Evolutionary conservation across 352 stramenopile genomes (phyloP).

Genomic region (Phytophthora fragariaefolia): DNA sequence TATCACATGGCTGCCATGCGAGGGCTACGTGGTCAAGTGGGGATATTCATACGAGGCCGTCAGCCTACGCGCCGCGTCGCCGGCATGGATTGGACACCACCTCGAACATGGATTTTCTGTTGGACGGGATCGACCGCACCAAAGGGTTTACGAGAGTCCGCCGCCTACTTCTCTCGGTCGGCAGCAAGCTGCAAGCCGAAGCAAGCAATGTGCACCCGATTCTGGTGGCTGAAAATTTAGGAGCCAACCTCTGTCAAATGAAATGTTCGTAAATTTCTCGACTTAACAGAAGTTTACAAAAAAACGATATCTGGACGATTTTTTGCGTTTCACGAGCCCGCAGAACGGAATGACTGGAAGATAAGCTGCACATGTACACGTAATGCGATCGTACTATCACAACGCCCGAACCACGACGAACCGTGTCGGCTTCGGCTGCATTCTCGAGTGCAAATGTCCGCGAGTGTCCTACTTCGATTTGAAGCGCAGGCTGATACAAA

Average conservation of each 20-base stretch:
- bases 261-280: constrained; percentile 9
- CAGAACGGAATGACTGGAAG: too few relatives aligned
- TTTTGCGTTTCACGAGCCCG: background rate
- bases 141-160: too few relatives aligned
- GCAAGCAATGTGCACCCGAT: constrained; percentile 1
- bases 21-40: background rate
- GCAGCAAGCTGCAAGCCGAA: too few relatives aligned
- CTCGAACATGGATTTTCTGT: background rate
- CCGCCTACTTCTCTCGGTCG: too few relatives aligned
- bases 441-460: background rate
- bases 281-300: background rate
- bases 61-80: background rate
- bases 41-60: too few relatives aligned
- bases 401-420: background rate
- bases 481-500: background rate
- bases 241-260: constrained; percentile 14
- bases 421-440: background rate
- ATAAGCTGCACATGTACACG: too few relatives aligned
- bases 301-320: background rate
- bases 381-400: too few relatives aligned
- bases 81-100: background rate
- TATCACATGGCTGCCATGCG: background rate
- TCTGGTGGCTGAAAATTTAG: constrained; percentile 10
- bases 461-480: background rate
- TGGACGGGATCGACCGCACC: background rate